These are phyloP conservation scores for Aspergillus phoenicis DNA, from an alignment of 2,329 filamentous ascomycete species.

Conservation along the genomic window DNA sequence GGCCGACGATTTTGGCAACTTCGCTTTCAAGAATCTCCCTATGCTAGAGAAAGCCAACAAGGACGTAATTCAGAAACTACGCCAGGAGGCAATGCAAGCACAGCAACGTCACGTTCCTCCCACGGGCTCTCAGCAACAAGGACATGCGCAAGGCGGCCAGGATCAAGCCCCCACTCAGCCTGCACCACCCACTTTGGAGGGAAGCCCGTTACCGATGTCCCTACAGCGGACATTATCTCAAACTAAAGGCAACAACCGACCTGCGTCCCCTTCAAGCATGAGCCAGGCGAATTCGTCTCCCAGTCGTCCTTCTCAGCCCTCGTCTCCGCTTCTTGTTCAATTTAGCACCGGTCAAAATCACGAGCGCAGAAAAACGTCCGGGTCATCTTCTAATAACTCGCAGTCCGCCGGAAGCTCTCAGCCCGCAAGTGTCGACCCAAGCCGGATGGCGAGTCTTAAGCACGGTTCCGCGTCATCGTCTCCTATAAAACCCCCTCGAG, in stretches of 20 bases:
- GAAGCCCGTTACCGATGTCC: slow-evolving; percentile 79
- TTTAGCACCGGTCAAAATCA: slow-evolving; percentile 83
- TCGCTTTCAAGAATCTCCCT: slow-evolving; percentile 95
- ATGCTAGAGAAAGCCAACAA: slow-evolving; percentile 98
- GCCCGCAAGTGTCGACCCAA: slow-evolving; percentile 71
- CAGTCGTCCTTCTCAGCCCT: slow-evolving; percentile 79
- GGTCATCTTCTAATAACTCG: slow-evolving; percentile 80
- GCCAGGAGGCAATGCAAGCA: slow-evolving; percentile 81
- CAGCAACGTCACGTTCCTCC: slow-evolving; percentile 55
- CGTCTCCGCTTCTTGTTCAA: slow-evolving; percentile 90
- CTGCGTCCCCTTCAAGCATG: slow-evolving; percentile 80
- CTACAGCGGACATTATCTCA: slow-evolving; percentile 81
- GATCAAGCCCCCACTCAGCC: slow-evolving; percentile 53
- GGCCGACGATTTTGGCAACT: slow-evolving; percentile 91
- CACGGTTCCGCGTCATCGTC: slow-evolving; percentile 57
- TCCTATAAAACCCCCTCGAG: slow-evolving; percentile 50
- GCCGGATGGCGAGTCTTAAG: slow-evolving; percentile 60
- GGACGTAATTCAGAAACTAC: slow-evolving; percentile 94
- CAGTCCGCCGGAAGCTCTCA: slow-evolving; percentile 72
- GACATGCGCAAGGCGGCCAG: slow-evolving; percentile 24
- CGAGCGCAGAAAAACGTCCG: slow-evolving; percentile 89
- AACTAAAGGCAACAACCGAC: slow-evolving; percentile 74
- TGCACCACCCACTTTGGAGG: slow-evolving; percentile 71
- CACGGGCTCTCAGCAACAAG: slow-evolving; percentile 24
- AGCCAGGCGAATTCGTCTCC: slow-evolving; percentile 84